These are phyloP conservation scores for Calonectria hongkongensis DNA, from an alignment of 2,329 filamentous ascomycete species.

Conservation along the genomic window DNA sequence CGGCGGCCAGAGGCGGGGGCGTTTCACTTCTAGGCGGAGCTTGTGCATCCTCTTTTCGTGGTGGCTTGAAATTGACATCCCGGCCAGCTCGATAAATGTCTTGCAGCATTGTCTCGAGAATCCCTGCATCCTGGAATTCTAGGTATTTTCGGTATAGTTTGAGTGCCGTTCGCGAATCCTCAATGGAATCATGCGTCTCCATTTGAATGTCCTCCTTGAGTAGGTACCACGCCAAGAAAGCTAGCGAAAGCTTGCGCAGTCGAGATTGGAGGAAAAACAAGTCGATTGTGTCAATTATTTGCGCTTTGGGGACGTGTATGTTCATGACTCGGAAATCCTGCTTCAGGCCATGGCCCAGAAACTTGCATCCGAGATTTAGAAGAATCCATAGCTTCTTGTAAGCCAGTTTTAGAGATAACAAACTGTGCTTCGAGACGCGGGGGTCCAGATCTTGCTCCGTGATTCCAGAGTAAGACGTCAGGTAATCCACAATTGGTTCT, in stretches of 20 bases:
- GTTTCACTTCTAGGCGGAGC: conserved; percentile 71
- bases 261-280: conserved; percentile 89
- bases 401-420: conserved; percentile 90
- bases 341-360: conserved; percentile 93
- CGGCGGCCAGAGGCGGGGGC: conserved; percentile 69
- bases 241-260: conserved; percentile 90
- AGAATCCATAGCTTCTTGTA: conserved; percentile 99
- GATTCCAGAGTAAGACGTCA: conserved; percentile 96
- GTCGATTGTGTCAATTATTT: conserved; percentile 96
- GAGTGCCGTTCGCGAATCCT: conserved; percentile 93
- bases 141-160: conserved; percentile 92
- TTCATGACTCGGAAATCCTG: conserved; percentile 99
- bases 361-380: conserved; percentile 93
- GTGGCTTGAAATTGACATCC: conserved; percentile 71
- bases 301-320: conserved; percentile 91
- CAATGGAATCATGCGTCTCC: conserved; percentile 94
- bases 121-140: conserved; percentile 90
- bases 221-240: conserved; percentile 93
- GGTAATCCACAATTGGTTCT: conserved; percentile 94
- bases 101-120: conserved; percentile 87
- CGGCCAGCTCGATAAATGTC: conserved; percentile 82
- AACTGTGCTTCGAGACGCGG: conserved; percentile 84
- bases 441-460: conserved; percentile 89
- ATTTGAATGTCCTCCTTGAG: conserved; percentile 96
- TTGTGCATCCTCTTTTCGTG: conserved; percentile 66